Conservation (phyloP, 2,329 filamentous ascomycete genomes). For the Simplicillium sp. region DNA sequence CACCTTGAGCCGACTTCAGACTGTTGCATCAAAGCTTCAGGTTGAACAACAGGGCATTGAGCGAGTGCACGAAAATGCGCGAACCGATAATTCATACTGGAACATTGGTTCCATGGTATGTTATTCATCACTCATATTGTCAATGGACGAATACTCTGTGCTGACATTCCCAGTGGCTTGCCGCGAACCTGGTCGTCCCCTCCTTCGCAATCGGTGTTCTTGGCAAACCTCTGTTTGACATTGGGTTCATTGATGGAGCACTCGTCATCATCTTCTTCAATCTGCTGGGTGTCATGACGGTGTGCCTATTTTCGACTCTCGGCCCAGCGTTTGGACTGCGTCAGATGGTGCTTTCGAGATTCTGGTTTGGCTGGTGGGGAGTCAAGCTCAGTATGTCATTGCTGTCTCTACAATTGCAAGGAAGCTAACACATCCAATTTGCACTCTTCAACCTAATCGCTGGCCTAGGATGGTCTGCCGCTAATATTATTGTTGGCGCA, state of each 20-base stretch:
- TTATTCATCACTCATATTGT: too few species aligned
- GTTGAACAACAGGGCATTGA: slow-evolving; percentile 71
- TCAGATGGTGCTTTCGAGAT: slow-evolving; percentile 66
- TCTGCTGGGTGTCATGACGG: slow-evolving; percentile 54
- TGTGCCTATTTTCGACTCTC: slow-evolving; percentile 68
- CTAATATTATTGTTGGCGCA: slow-evolving; percentile 68
- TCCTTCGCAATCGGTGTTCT: slow-evolving; percentile 66
- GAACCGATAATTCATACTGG: slow-evolving; percentile 53
- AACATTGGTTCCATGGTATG: slow-evolving; percentile 65
- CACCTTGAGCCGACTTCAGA: slow-evolving; percentile 30
- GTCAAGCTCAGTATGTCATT: slow-evolving; percentile 51
- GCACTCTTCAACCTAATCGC: slow-evolving; percentile 61
- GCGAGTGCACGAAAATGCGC: slow-evolving; percentile 60
- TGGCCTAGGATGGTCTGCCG: slow-evolving; percentile 63
- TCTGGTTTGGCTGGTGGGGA: slow-evolving; percentile 63
- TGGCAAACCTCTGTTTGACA: slow-evolving; percentile 50
- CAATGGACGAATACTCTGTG: background rate
- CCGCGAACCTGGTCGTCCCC: slow-evolving; percentile 69
- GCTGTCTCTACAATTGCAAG: background rate
- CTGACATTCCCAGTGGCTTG: slow-evolving; percentile 44
- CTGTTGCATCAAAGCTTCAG: slow-evolving; percentile 53
- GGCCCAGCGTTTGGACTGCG: slow-evolving; percentile 62
- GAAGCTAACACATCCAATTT: slow-evolving; percentile 27
- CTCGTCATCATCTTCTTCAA: slow-evolving; percentile 67
- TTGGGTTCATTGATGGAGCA: slow-evolving; percentile 62